Percentiles rank a stretch among this genome's conserved stretches.
These are phyloP conservation scores for Pelargonium myrrhifolium DNA, from an alignment of 441 rosid species.

Conservation along the genomic window DNA sequence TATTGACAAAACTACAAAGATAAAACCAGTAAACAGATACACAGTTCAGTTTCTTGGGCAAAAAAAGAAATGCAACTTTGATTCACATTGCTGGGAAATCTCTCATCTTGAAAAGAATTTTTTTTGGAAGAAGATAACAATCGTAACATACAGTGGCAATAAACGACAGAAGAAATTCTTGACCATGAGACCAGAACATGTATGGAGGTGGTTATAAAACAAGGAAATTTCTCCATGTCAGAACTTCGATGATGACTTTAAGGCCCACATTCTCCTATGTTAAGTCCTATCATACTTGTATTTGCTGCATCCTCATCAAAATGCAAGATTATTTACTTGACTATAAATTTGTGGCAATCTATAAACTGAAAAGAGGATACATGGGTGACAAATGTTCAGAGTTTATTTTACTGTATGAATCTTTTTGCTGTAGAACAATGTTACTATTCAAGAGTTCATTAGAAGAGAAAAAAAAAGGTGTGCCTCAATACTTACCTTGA, in stretches of 20 bases:
- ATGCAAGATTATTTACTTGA: neutral
- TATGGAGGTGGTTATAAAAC: too few relatives aligned
- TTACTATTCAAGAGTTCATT: neutral
- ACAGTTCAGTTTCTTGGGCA: neutral
- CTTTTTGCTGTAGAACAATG: neutral
- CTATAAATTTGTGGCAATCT: neutral
- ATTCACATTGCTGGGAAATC: too few relatives aligned
- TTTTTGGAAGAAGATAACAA: too few relatives aligned
- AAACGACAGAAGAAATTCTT: too few relatives aligned
- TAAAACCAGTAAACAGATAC: neutral
- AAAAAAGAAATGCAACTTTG: too few relatives aligned
- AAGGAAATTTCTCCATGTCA: too few relatives aligned
- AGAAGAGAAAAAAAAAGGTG: neutral
- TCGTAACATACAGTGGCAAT: too few relatives aligned
- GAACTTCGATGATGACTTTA: too few relatives aligned
- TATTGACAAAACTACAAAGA: conserved; percentile 9
- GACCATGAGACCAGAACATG: too few relatives aligned
- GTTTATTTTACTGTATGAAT: neutral
- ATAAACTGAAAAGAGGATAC: neutral
- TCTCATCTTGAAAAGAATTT: too few relatives aligned
- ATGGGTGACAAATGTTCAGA: too few relatives aligned
- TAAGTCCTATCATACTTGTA: neutral
- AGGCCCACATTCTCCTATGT: too few relatives aligned
- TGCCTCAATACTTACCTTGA: conserved; percentile 52
- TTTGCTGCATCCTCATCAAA: neutral